Evolutionary conservation across 192 early-diverging fungal species (phyloP).

Genomic region (Haplosporangium gracile): DNA sequence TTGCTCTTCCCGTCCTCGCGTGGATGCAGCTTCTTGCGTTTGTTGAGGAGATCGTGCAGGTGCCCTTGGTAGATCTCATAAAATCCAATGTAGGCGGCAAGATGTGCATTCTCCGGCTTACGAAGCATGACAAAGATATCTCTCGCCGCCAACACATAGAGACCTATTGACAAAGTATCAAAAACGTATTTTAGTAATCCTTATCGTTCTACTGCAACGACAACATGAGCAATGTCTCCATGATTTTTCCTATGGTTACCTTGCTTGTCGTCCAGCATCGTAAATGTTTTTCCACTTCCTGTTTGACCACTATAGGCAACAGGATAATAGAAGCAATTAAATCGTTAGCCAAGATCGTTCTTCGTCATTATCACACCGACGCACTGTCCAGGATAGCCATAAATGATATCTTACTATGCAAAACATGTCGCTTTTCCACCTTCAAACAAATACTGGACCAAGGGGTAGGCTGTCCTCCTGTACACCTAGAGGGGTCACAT

Average conservation of each 20-base stretch:
- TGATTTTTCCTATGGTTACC: slow-evolving; percentile 36
- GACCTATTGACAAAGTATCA: slow-evolving; percentile 49
- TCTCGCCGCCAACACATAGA: slow-evolving; percentile 92
- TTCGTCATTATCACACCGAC: not conserved
- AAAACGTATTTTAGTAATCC: not conserved
- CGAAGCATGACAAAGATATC: slow-evolving; percentile 90
- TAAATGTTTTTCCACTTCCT: slow-evolving; percentile 98
- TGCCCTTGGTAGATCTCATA: slow-evolving; percentile 99
- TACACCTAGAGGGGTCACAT: slow-evolving; percentile 66
- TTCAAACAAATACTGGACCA: slow-evolving; percentile 94
- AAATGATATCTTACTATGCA: slow-evolving; percentile 85
- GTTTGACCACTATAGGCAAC: slow-evolving; percentile 80
- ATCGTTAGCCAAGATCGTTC: not conserved
- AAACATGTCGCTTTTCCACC: slow-evolving; percentile 99
- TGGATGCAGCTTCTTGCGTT: slow-evolving; percentile 89
- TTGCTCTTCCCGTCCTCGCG: slow-evolving; percentile 97
- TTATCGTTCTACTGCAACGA: not conserved
- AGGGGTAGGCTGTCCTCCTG: slow-evolving; percentile 89
- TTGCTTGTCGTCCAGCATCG: slow-evolving; percentile 91
- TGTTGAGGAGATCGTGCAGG: slow-evolving; percentile 92
- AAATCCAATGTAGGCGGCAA: slow-evolving; percentile 89
- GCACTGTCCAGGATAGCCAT: not conserved
- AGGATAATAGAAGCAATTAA: not conserved
- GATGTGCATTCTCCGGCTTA: slow-evolving; percentile 76
- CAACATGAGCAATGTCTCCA: too few species aligned